Percentiles rank a stretch among this genome's conserved stretches.
Evolutionary conservation across 441 rosid species (phyloP).

Genomic region (Jatropha multifida): DNA sequence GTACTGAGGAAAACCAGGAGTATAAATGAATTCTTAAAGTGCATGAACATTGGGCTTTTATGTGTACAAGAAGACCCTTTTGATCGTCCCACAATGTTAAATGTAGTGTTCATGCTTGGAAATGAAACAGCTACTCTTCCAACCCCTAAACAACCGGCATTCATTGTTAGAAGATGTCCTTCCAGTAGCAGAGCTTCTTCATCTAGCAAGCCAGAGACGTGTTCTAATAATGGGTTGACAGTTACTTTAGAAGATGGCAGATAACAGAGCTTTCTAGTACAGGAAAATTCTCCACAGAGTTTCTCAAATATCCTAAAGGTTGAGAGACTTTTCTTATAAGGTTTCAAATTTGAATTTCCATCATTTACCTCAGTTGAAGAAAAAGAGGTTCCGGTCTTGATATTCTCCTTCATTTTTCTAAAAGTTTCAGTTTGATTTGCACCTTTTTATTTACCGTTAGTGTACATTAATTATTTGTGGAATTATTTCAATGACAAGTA

Average conservation of each 20-base stretch:
- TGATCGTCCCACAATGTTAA: slow-evolving; percentile 63
- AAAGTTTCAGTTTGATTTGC: no score
- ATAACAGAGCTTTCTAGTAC: slow-evolving; percentile 14
- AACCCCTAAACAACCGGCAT: slow-evolving; percentile 53
- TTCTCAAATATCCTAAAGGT: no score
- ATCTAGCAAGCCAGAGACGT: slow-evolving; percentile 39
- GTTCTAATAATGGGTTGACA: slow-evolving; percentile 37
- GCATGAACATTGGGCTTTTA: slow-evolving; percentile 48
- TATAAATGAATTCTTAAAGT: slow-evolving; percentile 38
- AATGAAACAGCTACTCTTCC: slow-evolving; percentile 47
- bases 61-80: slow-evolving; percentile 66
- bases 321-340: no score
- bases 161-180: slow-evolving; percentile 35
- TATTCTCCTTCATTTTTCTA: no score
- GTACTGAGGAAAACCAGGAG: slow-evolving; percentile 30
- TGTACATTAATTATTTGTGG: no score
- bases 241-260: slow-evolving; percentile 48
- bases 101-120: slow-evolving; percentile 45
- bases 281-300: no score
- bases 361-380: no score
- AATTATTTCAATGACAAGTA: no score
- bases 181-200: slow-evolving; percentile 42
- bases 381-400: no score
- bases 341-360: no score
- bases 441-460: no score